Evolutionary conservation across 2,329 filamentous ascomycete species (phyloP), one percentile per base, ranked within the genome.

Genomic region (Diaporthe citri): DNA sequence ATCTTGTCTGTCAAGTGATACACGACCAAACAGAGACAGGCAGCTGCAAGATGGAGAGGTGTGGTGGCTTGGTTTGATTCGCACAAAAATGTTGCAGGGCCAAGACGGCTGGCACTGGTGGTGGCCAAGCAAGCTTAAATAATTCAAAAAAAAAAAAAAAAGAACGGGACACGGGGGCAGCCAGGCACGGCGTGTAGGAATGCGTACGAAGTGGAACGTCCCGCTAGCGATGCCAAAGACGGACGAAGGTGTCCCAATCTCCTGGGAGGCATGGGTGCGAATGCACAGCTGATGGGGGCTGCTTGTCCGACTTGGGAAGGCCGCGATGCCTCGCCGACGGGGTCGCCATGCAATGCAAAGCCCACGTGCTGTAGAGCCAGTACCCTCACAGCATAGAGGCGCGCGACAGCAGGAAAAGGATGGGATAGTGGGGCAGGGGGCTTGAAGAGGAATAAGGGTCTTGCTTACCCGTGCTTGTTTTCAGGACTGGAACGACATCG

Each of bases 381-480:
- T 39, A 8, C 43, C 9, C 15, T 72, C 46, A 39, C 34, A 43
- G 71, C 57, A 46, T 13, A n/a, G 57, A 73, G 67, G 75, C 60
- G 75, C 52, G 73, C 74, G 74, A 74, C 72, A 71, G 69, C 39
- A 48, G 48, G 4, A 72, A 4, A 36, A 36, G 15, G 25, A 39
- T 31, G 46, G 20, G 62, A 52, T 36, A 51, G 57, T 67, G 73
- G 57, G 60, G 74, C 74, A 76, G 66, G 28, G 43, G 28, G 20
- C 71, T 67, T 56, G 57, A 59, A 72, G 69, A 62, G 75, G 76
- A 75, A 75, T 74, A 64, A 75, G 51, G 17, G 76, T 72, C 77
- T 64, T 59, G 83, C 90, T 88, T 82, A 92, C 90, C 90, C 80
- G 90, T 87, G 80, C 90, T 91, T 76, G 89, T 90, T 80, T 88